Evolutionary conservation across 805 yeast genomes (phyloP).

Genomic region (Starmerella powellii): DNA sequence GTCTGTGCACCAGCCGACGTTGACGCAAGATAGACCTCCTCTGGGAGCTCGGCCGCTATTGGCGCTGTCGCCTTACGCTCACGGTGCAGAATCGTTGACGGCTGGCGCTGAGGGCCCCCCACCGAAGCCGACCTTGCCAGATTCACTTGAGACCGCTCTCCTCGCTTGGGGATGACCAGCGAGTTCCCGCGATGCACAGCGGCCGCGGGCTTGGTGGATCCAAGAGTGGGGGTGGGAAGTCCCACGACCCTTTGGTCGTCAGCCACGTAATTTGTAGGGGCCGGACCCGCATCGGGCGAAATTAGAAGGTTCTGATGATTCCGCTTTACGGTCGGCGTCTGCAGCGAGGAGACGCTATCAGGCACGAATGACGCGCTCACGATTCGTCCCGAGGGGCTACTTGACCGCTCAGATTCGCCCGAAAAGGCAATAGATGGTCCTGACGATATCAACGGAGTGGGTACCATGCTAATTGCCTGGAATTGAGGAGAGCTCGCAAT

Average conservation of each 20-base stretch:
- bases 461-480: slow-evolving; percentile 9
- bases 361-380: slow-evolving; percentile 13
- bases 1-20: slow-evolving; percentile 6
- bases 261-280: too few relatives aligned
- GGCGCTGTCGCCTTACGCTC: slow-evolving; percentile 11
- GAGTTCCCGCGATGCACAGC: slow-evolving; percentile 7
- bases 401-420: too few relatives aligned
- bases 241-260: too few relatives aligned
- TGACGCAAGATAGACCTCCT: slow-evolving; percentile 18
- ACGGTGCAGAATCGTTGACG: slow-evolving; percentile 21
- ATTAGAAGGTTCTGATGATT: neutral
- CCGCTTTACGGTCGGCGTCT: neutral
- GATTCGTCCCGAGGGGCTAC: slow-evolving; percentile 1
- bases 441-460: slow-evolving; percentile 6
- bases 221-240: too few relatives aligned
- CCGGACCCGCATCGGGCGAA: neutral
- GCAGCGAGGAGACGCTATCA: slow-evolving; percentile 1
- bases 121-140: slow-evolving; percentile 19
- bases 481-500: neutral
- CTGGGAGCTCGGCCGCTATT: slow-evolving; percentile 12
- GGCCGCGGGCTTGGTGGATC: neutral
- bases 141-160: slow-evolving; percentile 2
- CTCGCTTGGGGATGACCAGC: slow-evolving; percentile 19
- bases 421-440: neutral
- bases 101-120: slow-evolving; percentile 20